Percentiles rank a stretch among this genome's conserved stretches.
Conservation (phyloP, 192 early-diverging fungal genomes). For the Backusella tuberculispora region DNA sequence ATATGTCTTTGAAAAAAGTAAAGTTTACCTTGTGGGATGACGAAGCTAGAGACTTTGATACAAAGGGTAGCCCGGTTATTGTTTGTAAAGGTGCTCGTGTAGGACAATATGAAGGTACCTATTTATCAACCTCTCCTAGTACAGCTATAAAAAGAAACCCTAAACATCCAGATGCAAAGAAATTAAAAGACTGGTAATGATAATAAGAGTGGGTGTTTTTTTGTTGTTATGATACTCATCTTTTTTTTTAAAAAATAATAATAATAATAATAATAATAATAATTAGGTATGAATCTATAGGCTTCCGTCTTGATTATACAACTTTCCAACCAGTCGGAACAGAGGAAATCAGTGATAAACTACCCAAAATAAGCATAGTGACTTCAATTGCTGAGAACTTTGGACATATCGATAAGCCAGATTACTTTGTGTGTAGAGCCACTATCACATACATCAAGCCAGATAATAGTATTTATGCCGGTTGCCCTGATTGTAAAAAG, state of each 20-base stretch:
- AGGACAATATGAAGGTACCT: slow-evolving; percentile 81
- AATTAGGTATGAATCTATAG: neutral
- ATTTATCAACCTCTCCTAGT: slow-evolving; percentile 51
- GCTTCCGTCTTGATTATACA: neutral
- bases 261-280: too few relatives aligned
- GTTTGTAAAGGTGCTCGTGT: slow-evolving; percentile 85
- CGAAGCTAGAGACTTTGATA: slow-evolving; percentile 70
- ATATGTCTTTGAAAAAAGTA: slow-evolving; percentile 71
- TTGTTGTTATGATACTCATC: neutral
- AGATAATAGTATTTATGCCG: slow-evolving; percentile 80
- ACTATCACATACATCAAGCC: slow-evolving; percentile 77
- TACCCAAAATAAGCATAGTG: neutral
- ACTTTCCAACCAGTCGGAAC: neutral
- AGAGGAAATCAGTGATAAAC: neutral
- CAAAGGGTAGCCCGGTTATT: slow-evolving; percentile 60
- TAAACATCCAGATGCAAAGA: slow-evolving; percentile 74
- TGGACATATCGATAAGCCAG: slow-evolving; percentile 40
- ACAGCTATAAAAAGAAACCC: slow-evolving; percentile 66
- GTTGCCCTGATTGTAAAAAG: slow-evolving; percentile 90
- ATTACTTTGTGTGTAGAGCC: slow-evolving; percentile 75
- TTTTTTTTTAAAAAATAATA: neutral
- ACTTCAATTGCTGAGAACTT: neutral
- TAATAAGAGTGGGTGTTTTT: neutral
- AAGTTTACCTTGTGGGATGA: slow-evolving; percentile 86
- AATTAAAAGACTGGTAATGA: slow-evolving; percentile 76